Conservation (phyloP, 345 rosid species). For the Heritiera littoralis region DNA sequence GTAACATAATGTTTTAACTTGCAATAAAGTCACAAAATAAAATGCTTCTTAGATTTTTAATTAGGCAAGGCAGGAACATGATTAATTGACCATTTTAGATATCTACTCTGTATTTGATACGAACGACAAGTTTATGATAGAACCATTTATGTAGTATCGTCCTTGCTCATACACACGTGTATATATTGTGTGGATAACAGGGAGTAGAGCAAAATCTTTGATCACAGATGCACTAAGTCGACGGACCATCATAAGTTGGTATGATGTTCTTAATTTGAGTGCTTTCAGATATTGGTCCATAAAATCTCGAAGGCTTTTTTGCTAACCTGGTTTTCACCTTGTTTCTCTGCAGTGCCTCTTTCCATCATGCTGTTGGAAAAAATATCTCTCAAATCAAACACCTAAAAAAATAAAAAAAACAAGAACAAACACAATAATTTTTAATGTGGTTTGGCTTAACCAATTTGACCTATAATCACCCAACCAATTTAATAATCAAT, state of each 20-base stretch:
- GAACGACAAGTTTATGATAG: not conserved
- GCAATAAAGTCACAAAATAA: not conserved
- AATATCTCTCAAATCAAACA: no score
- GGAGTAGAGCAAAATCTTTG: constrained; percentile 58
- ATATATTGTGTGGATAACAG: constrained; percentile 33
- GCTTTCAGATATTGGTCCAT: not conserved
- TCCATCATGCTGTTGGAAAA: no score
- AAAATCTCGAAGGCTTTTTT: not conserved
- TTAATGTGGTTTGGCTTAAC: no score
- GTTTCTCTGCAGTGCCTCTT: constrained; percentile 69
- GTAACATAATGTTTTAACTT: not conserved
- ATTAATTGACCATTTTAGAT: not conserved
- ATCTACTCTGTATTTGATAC: not conserved
- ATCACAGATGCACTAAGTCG: constrained; percentile 51
- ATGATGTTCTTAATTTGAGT: constrained; percentile 14
- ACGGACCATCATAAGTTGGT: constrained; percentile 61
- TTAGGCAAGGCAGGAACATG: not conserved
- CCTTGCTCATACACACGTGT: not conserved
- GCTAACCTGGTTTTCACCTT: constrained; percentile 4
- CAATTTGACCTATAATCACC: no score
- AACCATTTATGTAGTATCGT: not conserved
- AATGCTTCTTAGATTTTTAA: not conserved
- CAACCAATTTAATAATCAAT: no score
- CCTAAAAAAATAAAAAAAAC: no score
- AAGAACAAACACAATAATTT: no score